phyloP scores from a whole-genome alignment of 2,329 filamentous ascomycete genomes.

The Xylaria sp. region DNA sequence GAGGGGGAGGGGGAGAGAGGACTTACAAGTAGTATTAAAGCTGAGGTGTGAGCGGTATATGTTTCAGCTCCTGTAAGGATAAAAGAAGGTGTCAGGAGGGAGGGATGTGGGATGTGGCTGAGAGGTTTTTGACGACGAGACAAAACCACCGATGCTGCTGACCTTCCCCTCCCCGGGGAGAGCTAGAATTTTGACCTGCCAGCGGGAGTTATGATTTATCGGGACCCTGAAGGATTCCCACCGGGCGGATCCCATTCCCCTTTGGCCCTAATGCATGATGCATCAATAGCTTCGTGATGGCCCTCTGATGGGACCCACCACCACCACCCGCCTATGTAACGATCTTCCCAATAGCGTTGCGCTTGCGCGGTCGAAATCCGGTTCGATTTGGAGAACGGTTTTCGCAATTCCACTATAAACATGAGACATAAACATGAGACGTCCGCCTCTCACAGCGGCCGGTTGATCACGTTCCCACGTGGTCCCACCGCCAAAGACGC shows the following conservation, averaged over 20 bases:
- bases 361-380: slow-evolving; percentile 5
- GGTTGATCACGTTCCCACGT: background rate
- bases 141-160: background rate
- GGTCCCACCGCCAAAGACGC: background rate
- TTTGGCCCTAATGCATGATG: slow-evolving; percentile 30
- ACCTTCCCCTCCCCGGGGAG: slow-evolving; percentile 3
- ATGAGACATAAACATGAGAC: slow-evolving; percentile 17
- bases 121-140: background rate
- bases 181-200: slow-evolving; percentile 23
- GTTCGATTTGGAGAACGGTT: background rate
- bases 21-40: background rate
- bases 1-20: background rate
- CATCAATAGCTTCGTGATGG: slow-evolving; percentile 30
- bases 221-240: slow-evolving; percentile 23
- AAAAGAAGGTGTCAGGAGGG: background rate
- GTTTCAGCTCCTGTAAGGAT: background rate
- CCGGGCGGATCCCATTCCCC: slow-evolving; percentile 26
- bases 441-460: background rate
- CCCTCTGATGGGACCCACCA: slow-evolving; percentile 25
- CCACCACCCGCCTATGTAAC: slow-evolving; percentile 30
- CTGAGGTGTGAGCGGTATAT: background rate
- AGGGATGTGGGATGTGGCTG: slow-evolving; percentile 12
- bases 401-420: background rate
- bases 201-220: slow-evolving; percentile 8
- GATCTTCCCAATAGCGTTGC: slow-evolving; percentile 26